Conservation (phyloP, 2,329 filamentous ascomycete species). For the Aspergillus sp. region DNA sequence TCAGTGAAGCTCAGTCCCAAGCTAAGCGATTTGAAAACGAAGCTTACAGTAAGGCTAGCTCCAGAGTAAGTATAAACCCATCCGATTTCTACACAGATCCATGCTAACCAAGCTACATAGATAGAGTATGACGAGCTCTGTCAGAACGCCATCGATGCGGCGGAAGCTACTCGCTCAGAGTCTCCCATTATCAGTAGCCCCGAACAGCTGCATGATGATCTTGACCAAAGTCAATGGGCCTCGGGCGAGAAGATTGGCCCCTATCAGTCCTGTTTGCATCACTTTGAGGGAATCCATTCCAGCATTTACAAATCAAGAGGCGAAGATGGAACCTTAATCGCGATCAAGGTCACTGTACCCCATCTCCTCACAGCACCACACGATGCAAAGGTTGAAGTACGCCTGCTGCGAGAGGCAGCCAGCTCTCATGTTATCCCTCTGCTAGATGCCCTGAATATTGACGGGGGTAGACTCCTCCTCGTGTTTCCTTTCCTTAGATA, state of each 20-base stretch:
- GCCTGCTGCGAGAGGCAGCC: slow-evolving; percentile 64
- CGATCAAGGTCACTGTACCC: slow-evolving; percentile 82
- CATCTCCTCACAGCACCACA: slow-evolving; percentile 74
- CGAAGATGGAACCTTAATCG: slow-evolving; percentile 51
- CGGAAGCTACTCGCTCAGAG: slow-evolving; percentile 22
- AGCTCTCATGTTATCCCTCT: slow-evolving; percentile 64
- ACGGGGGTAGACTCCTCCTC: slow-evolving; percentile 71
- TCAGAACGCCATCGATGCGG: slow-evolving; percentile 36
- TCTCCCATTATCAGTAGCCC: slow-evolving; percentile 21
- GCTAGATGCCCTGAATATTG: slow-evolving; percentile 66
- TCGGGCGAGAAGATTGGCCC: slow-evolving; percentile 48
- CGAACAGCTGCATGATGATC: slow-evolving; percentile 18
- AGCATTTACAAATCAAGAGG: slow-evolving; percentile 69
- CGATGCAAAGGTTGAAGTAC: slow-evolving; percentile 74
- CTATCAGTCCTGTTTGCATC: slow-evolving; percentile 56
- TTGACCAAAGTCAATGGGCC: slow-evolving; percentile 22
- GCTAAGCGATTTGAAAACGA: slow-evolving; percentile 63
- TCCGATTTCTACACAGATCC: neutral
- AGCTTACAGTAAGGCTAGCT: slow-evolving; percentile 36
- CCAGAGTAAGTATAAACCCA: slow-evolving; percentile 27
- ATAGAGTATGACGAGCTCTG: slow-evolving; percentile 53
- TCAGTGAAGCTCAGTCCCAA: slow-evolving; percentile 50
- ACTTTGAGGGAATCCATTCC: slow-evolving; percentile 71
- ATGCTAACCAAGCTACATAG: slow-evolving; percentile 39
- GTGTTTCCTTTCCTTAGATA: slow-evolving; percentile 81